Evolutionary conservation across 2,329 filamentous ascomycete genomes (phyloP), one percentile per base, ranked within the genome.

Genomic region (Aspergillus sp.): DNA sequence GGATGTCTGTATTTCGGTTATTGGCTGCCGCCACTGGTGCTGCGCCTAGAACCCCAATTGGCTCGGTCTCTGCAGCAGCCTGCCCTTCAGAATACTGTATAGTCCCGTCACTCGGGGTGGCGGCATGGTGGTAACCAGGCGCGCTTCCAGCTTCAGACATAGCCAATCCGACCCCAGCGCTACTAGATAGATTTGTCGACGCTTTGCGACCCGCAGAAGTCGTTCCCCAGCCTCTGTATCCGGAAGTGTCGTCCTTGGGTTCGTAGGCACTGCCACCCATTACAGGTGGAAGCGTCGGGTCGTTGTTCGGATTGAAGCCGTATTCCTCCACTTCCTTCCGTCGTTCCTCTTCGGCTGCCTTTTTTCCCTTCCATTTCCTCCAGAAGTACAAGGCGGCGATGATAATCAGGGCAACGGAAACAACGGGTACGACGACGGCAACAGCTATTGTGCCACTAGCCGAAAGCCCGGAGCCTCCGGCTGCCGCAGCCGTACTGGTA

Each of bases 311-410:
- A 75, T 98, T 98, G 81, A 93, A 98, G 32, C 90, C 89, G 74
- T 98, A 98, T 73, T 98, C 95, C 75, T 98, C 94, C 11, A 97
- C 92, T 77, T 99, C 95, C 79, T 97, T 97, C 64, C 93, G 87
- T 54, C 95, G 87, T 69, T 93, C 87, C 73, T 97, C 95, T 71
- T 95, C 92, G 14, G 89, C 90, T 63, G 87, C 86, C 81, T 92
- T 95, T 64, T 88, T 87, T 69, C 90, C 88, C 80, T 96, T 96
- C 63, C 92, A 89, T 79, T 87, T 92, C 73, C 91, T 87, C 92
- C 92, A 99, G 71, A 94, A 86, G 75, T 90, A 92, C 29, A 97
- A 82, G 6, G 87, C 90, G 3, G 85, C 86, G 9, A 94, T 76
- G 2, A 94, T 87, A 22, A 98, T 82, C 18, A 96, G 77, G 2